Percentiles rank a stretch among this genome's conserved stretches.
These are phyloP conservation scores for Mycosarcoma maydis DNA, from an alignment of 1,284 basidiomycete species.

Conservation along the genomic window DNA sequence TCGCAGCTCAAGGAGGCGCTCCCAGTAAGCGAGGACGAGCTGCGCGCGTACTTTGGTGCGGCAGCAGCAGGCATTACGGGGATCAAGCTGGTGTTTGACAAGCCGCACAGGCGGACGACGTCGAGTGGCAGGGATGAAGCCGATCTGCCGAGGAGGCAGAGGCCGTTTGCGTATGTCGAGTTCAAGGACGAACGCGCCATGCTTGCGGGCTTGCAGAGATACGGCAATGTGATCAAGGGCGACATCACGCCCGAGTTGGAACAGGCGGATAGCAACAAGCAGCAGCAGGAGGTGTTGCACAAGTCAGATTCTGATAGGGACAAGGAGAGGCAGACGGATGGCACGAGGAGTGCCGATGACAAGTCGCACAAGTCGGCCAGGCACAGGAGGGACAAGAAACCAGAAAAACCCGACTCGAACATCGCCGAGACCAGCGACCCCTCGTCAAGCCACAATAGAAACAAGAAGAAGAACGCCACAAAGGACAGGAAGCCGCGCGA, in stretches of 20 bases:
- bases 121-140: conserved; percentile 29
- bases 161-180: conserved; percentile 53
- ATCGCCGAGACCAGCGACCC: not conserved
- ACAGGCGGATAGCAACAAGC: conserved; percentile 44
- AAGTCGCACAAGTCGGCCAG: not conserved
- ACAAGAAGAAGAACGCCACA: conserved; percentile 29
- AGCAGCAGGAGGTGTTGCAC: not conserved
- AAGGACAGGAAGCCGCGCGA: conserved; percentile 3
- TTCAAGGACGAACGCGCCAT: conserved; percentile 44
- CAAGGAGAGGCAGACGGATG: no score
- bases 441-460: conserved; percentile 23
- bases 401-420: no score
- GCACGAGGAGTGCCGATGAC: conserved; percentile 29
- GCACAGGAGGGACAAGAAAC: conserved; percentile 6
- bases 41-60: conserved; percentile 56
- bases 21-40: conserved; percentile 52
- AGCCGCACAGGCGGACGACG: conserved; percentile 29
- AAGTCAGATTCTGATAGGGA: not conserved
- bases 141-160: conserved; percentile 34
- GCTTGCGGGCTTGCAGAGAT: conserved; percentile 34
- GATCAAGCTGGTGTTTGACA: conserved; percentile 52
- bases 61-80: conserved; percentile 44
- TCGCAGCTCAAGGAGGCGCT: conserved; percentile 55
- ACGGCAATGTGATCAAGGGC: conserved; percentile 39
- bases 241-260: conserved; percentile 31